These are phyloP conservation scores for Starmera caribaea DNA, from an alignment of 805 yeast species.

Conservation along the genomic window DNA sequence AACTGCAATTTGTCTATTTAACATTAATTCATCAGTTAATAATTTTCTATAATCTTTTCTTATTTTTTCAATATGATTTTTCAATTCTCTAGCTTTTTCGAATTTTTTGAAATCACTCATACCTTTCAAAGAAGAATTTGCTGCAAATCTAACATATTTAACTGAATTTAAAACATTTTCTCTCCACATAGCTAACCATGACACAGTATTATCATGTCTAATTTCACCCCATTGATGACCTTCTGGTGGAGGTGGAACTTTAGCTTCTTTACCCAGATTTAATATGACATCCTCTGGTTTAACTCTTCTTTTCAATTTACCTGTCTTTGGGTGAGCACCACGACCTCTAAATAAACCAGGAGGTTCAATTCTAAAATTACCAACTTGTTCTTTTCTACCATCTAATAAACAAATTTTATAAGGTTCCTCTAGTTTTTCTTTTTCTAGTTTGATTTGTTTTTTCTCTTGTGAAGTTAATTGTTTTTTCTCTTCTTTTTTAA, in stretches of 20 bases:
- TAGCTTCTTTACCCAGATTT: conserved; percentile 64
- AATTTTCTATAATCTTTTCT: conserved; percentile 65
- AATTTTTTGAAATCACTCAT: conserved; percentile 85
- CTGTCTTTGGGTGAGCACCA: conserved; percentile 95
- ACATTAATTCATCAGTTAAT: conserved; percentile 68
- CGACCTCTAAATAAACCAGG: conserved; percentile 95
- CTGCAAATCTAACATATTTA: conserved; percentile 88
- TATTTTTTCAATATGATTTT: conserved; percentile 59
- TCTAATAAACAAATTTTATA: conserved; percentile 73
- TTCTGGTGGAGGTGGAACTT: conserved; percentile 72
- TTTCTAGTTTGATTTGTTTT: conserved; percentile 60
- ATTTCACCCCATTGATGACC: conserved; percentile 92
- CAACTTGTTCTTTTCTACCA: conserved; percentile 87
- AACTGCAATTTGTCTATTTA: conserved; percentile 84
- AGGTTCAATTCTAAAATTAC: conserved; percentile 91
- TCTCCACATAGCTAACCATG: conserved; percentile 97
- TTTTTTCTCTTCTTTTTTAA: conserved; percentile 63
- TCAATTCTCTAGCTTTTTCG: conserved; percentile 85
- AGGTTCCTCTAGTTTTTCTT: conserved; percentile 69
- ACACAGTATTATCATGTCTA: conserved; percentile 78
- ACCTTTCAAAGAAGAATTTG: conserved; percentile 85
- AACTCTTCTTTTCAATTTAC: conserved; percentile 80
- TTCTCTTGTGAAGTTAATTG: conserved; percentile 63
- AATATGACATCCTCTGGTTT: conserved; percentile 82
- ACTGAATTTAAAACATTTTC: conserved; percentile 79